These are phyloP conservation scores for Oryza brachyantha DNA, from an alignment of 176 grass and related monocot genomes.

Conservation along the genomic window DNA sequence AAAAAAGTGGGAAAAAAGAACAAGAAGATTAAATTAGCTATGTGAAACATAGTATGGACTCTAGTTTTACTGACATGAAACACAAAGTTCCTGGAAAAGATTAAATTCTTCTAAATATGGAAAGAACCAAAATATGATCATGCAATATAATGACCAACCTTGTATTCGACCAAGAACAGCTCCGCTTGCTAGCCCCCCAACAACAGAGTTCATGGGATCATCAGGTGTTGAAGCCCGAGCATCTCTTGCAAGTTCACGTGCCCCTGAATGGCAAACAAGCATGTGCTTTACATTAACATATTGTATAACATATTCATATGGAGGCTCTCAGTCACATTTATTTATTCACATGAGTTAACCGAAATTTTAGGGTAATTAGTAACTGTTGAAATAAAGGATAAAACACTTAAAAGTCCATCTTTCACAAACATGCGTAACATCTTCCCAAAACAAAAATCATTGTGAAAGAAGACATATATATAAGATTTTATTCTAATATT, in stretches of 20 bases:
- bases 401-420: neutral
- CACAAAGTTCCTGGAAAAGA: neutral
- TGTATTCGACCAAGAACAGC: constrained; percentile 90
- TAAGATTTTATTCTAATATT: neutral
- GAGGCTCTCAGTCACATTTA: neutral
- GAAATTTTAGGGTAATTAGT: constrained; percentile 15
- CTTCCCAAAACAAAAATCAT: neutral
- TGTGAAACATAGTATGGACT: neutral
- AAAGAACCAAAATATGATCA: constrained; percentile 8
- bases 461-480: neutral
- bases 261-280: constrained; percentile 41
- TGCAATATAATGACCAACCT: constrained; percentile 45
- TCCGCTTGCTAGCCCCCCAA: constrained; percentile 85
- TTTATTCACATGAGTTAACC: constrained; percentile 5
- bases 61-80: neutral
- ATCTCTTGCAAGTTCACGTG: constrained; percentile 91
- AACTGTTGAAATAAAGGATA: neutral
- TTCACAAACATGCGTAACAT: neutral
- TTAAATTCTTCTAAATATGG: neutral
- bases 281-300: constrained; percentile 12
- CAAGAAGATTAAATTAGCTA: neutral
- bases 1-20: neutral
- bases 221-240: constrained; percentile 67
- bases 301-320: neutral
- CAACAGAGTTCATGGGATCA: constrained; percentile 78